Evolutionary conservation across 2,329 filamentous ascomycete species (phyloP), one percentile per base, ranked within the genome.

Genomic region (Ceratocystis destructans): DNA sequence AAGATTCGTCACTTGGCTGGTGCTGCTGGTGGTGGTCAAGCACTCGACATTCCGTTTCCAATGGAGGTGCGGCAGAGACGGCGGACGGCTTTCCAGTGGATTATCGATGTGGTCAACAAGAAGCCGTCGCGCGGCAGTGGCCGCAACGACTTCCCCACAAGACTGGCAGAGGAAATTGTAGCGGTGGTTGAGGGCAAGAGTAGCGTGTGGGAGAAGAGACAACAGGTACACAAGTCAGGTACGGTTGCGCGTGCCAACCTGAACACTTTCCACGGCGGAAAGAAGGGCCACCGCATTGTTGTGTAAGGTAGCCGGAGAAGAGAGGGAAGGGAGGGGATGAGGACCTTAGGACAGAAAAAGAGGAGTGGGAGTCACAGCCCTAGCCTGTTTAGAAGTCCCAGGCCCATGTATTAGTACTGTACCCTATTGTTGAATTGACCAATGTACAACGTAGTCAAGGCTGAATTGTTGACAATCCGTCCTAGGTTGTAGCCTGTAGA

Each of bases 131-230:
- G 81, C 71, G 88, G 87, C 22, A 88, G 84, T 72, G 89, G 89
- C 6, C 83, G 83, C 67, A 82, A 82, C 69, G 85, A 86, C 75
- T 88, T 96, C 72, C 87, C 90, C 10, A 81, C 87, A 71, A 82
- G 89, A 66, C 82, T 97, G 69, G 91, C 90, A 1, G 87, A 93
- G 73, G 93, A 96, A 81, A 79, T 97, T 68, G 82, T 97, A 65
- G 83, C 87, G 45, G 88, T 97, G 31, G 86, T 95, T 8, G 92
- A 97, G 79, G 94, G 94, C 41, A 83, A 83, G 72, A 95, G 90
- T 70, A 74, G 77, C 28, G 87, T 90, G 61, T 99, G 94, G 94
- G 90, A 96, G 53, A 87, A 84, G 79, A 82, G 94, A 71, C 81
- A 82, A 70, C 77, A 80, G 69, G 77, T 95, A 66, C 94, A 99